Evolutionary conservation across 768 basidiomycete species (phyloP).

Genomic region (Russula sp.): DNA sequence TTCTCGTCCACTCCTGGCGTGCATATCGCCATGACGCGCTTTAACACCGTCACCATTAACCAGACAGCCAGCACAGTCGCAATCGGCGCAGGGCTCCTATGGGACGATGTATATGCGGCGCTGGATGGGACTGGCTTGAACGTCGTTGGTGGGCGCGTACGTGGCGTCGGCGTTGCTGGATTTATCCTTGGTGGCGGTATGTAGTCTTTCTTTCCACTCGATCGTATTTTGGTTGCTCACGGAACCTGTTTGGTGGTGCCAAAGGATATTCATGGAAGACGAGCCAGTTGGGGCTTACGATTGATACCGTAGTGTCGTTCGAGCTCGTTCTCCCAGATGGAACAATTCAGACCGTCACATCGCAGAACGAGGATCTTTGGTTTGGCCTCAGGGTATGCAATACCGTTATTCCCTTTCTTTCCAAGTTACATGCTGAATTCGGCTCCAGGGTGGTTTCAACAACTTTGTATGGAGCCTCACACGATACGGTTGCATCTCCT

Average conservation of each 20-base stretch:
- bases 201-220: background rate
- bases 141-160: conserved; percentile 26
- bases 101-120: conserved; percentile 28
- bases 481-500: background rate
- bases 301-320: conserved; percentile 24
- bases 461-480: conserved; percentile 11
- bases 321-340: conserved; percentile 26
- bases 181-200: conserved; percentile 28
- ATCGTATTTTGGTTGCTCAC: background rate
- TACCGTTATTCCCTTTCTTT: background rate
- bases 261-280: conserved; percentile 19
- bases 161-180: conserved; percentile 27
- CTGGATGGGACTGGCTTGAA: conserved; percentile 24
- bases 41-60: conserved; percentile 15
- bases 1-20: conserved; percentile 29
- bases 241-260: background rate
- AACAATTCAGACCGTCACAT: conserved; percentile 18
- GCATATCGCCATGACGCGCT: conserved; percentile 27
- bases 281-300: conserved; percentile 23
- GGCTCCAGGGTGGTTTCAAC: conserved; percentile 17
- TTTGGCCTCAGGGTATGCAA: conserved; percentile 12
- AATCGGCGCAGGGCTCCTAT: conserved; percentile 26
- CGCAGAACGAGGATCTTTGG: conserved; percentile 18
- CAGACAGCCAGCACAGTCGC: conserved; percentile 10
- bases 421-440: background rate